Base-by-base conservation (phyloP, 768 basidiomycete species). In the Hygrophorus pudorinus region DNA sequence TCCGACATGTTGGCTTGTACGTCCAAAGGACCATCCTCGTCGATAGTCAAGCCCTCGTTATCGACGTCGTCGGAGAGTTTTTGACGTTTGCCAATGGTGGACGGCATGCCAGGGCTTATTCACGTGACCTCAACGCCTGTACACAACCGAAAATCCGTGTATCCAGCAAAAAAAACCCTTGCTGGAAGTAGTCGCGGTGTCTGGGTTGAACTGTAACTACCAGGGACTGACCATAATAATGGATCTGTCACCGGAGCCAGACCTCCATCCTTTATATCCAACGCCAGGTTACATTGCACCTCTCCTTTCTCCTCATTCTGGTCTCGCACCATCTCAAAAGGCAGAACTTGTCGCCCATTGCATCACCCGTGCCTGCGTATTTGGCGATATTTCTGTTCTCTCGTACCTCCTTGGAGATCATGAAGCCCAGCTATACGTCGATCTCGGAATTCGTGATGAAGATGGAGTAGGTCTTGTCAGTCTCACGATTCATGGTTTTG, bases 401-500 rank as follows among this genome's bases (percentile, higher is more conserved):
- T 79, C 83, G 35, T 81, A 78, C 58, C 73, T 91, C 43, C 68
- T 91, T 40, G 64, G 70, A 29, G 82, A 88, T 61, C 68, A 71
- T 32, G 78, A 78, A 44, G 75, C 81, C 5, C 85, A 81, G 56
- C 58, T 66, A 8, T 74, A 70, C 54, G 65, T 87, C 46, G 86
- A 91, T 61, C 70, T 91, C 38, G 65, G 65, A 33, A 61, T 75
- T 44, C 73, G 76, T 51, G 92, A 94, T 61, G 90, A 93, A 41
- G 91, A 97, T 51, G 89, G 88, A 10, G 68, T 90, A 36, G 80
- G 84, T 18, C 65, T 91, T 49, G 71, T 92, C 66, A 82, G 85
- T 58, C 70, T 78, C 45, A 66, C 80, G 20, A 85, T 89, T 52
- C 78, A 87, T 49, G 87, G 86, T 9, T 90, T 90, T 57, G 83